Base-by-base conservation (phyloP, 2,329 filamentous ascomycete species). In the Epicoccum sorghinum region DNA sequence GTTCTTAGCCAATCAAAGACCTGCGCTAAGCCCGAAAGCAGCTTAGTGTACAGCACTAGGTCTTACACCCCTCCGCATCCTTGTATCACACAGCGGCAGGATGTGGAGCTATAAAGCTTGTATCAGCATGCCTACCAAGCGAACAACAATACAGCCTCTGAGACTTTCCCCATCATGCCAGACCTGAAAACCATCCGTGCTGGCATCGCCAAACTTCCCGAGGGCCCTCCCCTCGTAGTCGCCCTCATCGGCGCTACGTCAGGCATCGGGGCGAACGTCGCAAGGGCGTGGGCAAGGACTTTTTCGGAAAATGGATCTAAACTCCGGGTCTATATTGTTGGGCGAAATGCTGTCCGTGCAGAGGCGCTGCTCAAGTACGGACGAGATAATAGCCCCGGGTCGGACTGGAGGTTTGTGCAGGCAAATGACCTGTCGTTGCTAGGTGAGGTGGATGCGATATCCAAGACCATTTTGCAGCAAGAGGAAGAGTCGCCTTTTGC, bases 291-390 rank as follows among this genome's bases (percentile, higher is more conserved):
- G 30, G 64, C 66, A 1, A 46, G 18, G 0, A 60, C 57, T 3
- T 69, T 61, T 38, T 48, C 61, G 7, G 33, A 52, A 1, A 52
- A 64, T 27, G 66, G 61, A 6, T 37, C 48, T 33, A 69, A 63
- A 22, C 62, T 77, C 6, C 69, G 71, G 32, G 70, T 78, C 25
- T 80, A 79, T 52, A 73, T 80, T 6, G 57, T 80, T 45, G 78
- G 77, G 23, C 78, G 78, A 51, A 75, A 68, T 54, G 63, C 69
- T 55, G 61, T 22, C 0, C 64, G 66, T 10, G 60, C 71, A 7
- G 65, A 70, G 10, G 45, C 40, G 10, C 58, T 75, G 7, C 57
- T 75, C 10, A 35, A 59, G 23, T 64, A 69, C 13, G 69, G 71
- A 42, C 60, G 55, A n/a, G 13, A 56, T 6, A 55, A 62, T 1